Evolutionary conservation across 2,329 filamentous ascomycete species (phyloP).

Genomic region (Talaromyces islandicus): DNA sequence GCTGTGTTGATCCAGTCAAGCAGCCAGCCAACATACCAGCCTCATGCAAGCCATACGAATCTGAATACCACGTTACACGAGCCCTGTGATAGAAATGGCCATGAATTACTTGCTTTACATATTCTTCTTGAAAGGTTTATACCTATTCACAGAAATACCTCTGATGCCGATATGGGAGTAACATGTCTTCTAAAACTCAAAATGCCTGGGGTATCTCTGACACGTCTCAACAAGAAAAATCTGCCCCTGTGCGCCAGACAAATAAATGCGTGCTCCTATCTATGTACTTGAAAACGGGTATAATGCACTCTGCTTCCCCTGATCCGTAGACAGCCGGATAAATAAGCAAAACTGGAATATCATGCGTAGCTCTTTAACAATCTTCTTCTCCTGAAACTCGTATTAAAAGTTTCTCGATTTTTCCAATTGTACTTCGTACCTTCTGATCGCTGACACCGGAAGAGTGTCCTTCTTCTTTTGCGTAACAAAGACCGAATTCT

Average conservation of each 20-base stretch:
- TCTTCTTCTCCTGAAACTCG: background rate
- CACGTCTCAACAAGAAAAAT: background rate
- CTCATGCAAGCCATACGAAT: background rate
- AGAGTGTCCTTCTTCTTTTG: conserved; percentile 10
- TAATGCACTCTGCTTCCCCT: background rate
- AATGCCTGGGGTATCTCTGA: background rate
- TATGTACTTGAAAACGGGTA: background rate
- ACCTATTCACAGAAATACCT: background rate
- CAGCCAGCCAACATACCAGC: background rate
- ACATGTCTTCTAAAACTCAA: background rate
- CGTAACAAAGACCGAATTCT: background rate
- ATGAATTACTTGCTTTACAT: background rate
- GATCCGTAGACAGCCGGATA: conserved; percentile 8
- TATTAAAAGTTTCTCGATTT: conserved; percentile 9
- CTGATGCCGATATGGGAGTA: background rate
- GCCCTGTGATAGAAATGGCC: background rate
- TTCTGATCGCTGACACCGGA: conserved; percentile 12
- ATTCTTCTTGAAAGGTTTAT: background rate
- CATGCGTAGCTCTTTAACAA: background rate
- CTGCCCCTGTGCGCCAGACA: background rate
- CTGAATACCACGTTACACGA: background rate
- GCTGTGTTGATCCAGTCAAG: background rate
- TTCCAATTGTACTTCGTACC: conserved; percentile 13
- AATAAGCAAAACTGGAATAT: background rate
- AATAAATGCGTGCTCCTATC: background rate